These are phyloP conservation scores for Rhodotorula graminis DNA, from an alignment of 768 basidiomycete species.

Conservation along the genomic window DNA sequence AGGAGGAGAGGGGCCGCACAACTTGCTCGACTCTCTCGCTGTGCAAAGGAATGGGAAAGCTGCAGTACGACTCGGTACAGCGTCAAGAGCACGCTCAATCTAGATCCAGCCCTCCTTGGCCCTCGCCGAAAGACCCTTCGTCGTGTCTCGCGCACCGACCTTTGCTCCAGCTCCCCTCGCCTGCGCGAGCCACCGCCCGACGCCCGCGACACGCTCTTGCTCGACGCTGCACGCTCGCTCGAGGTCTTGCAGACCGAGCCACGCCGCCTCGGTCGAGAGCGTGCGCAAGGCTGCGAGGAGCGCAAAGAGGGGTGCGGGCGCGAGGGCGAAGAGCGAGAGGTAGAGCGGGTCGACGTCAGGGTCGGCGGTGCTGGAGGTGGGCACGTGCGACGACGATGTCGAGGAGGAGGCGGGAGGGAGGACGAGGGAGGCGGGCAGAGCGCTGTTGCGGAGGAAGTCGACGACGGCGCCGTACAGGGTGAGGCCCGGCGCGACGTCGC, in stretches of 20 bases:
- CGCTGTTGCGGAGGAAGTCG: conserved; percentile 3
- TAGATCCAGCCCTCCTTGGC: conserved; percentile 24
- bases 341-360: background rate
- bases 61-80: too few relatives aligned
- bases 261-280: conserved; percentile 2
- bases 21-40: too few relatives aligned
- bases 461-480: conserved; percentile 11
- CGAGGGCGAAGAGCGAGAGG: conserved; percentile 3
- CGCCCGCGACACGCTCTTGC: background rate
- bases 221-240: conserved; percentile 3
- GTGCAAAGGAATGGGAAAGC: too few relatives aligned
- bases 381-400: too few relatives aligned
- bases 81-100: background rate
- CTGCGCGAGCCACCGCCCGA: background rate
- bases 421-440: conserved; percentile 6
- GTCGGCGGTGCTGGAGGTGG: background rate
- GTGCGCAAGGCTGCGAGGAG: conserved; percentile 1
- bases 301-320: background rate
- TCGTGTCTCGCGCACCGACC: background rate
- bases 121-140: background rate
- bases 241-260: background rate
- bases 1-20: too few relatives aligned
- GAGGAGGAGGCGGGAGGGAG: background rate
- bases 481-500: background rate
- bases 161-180: background rate